Base-by-base conservation (phyloP, 805 yeast species). In the Barnettozyma botsteinii region DNA sequence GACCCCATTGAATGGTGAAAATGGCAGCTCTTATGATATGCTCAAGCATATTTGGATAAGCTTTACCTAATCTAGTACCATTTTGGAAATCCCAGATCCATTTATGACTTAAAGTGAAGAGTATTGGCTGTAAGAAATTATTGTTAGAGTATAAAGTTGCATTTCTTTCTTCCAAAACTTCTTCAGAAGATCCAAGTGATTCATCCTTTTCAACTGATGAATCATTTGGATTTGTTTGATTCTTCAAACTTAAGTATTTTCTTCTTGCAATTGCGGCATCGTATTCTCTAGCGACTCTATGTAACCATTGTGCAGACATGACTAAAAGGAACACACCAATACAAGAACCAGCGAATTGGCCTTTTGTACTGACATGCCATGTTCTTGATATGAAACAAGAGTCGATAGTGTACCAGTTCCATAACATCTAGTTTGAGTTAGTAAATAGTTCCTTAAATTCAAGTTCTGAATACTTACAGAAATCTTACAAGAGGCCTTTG, bases 371-470 rank as follows among this genome's bases (percentile, higher is more conserved):
- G 33, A 77, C 75, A 43, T 76, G 84, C 88, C 88, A 81, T 23
- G 79, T 61, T 33, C 57, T 64, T 7, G 85, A 69, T 45, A 81
- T 66, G 52, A 81, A 81, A 55, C 86, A 81, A 5, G 80, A 62
- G 48, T 81, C 79, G 22, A 79, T 67, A 0, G 84, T 78, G 49
- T 77, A 65, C 86, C 87, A 81, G 56, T 81, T 81, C 86, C 87
- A 81, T 44, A 77, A 58, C 87, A 81, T 81, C 42, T 47, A 27
- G 3, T 13, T 2, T 25, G 10, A 28, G 32, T 35, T 20, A 35
- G 38, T 27, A 22, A 19, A n/a, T n/a, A n/a, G n/a, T n/a, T n/a
- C n/a, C n/a, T n/a, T n/a, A n/a, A n/a, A n/a, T n/a, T n/a, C n/a
- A n/a, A n/a, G n/a, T n/a, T n/a, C n/a, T n/a, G n/a, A n/a, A 7